Evolutionary conservation across 768 basidiomycete genomes (phyloP).

Genomic region (Mycena chlorophos): DNA sequence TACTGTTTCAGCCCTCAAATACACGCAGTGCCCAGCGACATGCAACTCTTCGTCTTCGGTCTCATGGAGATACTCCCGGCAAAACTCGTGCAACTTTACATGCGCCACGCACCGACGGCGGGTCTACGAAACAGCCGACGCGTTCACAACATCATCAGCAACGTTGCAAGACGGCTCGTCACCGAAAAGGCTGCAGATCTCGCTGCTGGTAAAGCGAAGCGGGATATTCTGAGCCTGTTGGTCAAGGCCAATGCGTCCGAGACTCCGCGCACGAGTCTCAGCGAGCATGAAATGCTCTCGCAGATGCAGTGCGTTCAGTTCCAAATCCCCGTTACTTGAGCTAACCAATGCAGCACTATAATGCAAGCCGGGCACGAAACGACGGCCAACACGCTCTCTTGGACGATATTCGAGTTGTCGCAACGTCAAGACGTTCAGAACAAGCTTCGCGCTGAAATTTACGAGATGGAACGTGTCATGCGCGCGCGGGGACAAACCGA

Average conservation of each 20-base stretch:
- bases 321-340: background rate
- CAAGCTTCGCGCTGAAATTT: slow-evolving; percentile 61
- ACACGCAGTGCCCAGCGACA: slow-evolving; percentile 3
- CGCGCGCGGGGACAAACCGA: slow-evolving; percentile 40
- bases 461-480: slow-evolving; percentile 35
- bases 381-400: slow-evolving; percentile 56
- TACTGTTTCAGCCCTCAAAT: background rate
- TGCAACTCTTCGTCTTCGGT: slow-evolving; percentile 3
- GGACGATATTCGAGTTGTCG: slow-evolving; percentile 65
- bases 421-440: slow-evolving; percentile 57
- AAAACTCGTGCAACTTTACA: background rate
- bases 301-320: slow-evolving; percentile 35
- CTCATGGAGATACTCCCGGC: slow-evolving; percentile 6
- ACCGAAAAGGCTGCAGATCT: slow-evolving; percentile 49
- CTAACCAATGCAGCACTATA: slow-evolving; percentile 5
- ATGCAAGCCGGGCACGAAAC: slow-evolving; percentile 42
- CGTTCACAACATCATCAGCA: slow-evolving; percentile 34
- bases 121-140: slow-evolving; percentile 1
- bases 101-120: background rate
- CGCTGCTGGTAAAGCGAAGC: slow-evolving; percentile 42
- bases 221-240: background rate
- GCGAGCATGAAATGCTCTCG: slow-evolving; percentile 30
- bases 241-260: slow-evolving; percentile 26
- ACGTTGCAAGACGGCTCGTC: slow-evolving; percentile 48
- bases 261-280: slow-evolving; percentile 19